Evolutionary conservation across 768 basidiomycete species (phyloP).

Genomic region (Flagelloscypha sp.): DNA sequence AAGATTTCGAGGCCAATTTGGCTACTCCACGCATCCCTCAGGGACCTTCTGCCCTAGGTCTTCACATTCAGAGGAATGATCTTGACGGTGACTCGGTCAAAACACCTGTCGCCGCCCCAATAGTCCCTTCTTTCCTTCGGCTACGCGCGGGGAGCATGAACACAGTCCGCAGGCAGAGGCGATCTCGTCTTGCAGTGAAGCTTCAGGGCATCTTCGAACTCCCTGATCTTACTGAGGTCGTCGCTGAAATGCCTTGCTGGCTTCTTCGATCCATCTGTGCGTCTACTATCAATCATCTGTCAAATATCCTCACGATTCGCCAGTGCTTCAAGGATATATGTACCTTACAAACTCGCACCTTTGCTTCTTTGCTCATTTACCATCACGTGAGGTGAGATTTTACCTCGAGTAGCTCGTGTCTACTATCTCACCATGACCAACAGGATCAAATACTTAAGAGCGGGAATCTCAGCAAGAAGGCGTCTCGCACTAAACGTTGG

Average conservation of each 20-base stretch:
- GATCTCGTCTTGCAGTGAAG: slow-evolving; percentile 77
- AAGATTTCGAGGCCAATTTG: slow-evolving; percentile 59
- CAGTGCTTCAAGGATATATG: slow-evolving; percentile 96
- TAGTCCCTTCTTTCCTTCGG: slow-evolving; percentile 14
- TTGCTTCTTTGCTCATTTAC: slow-evolving; percentile 97
- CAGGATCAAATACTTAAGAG: slow-evolving; percentile 93
- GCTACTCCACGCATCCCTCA: no score
- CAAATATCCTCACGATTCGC: slow-evolving; percentile 4
- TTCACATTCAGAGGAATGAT: no score
- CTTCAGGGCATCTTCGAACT: slow-evolving; percentile 83
- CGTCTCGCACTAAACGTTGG: slow-evolving; percentile 85
- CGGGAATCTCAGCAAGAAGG: slow-evolving; percentile 81
- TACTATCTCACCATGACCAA: slow-evolving; percentile 5
- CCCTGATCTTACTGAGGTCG: slow-evolving; percentile 73
- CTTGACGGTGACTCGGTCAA: no score
- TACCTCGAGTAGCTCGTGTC: neutral
- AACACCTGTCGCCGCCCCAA: slow-evolving; percentile 5
- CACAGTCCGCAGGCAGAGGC: slow-evolving; percentile 60
- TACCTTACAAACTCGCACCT: slow-evolving; percentile 89
- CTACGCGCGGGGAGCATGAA: slow-evolving; percentile 56
- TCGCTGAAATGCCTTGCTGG: slow-evolving; percentile 87
- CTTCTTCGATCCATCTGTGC: slow-evolving; percentile 79
- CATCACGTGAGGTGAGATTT: slow-evolving; percentile 65
- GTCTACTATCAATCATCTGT: slow-evolving; percentile 23
- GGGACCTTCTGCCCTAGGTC: no score